phyloP scores from a whole-genome alignment of 768 basidiomycete species.

The Russula sp. region DNA sequence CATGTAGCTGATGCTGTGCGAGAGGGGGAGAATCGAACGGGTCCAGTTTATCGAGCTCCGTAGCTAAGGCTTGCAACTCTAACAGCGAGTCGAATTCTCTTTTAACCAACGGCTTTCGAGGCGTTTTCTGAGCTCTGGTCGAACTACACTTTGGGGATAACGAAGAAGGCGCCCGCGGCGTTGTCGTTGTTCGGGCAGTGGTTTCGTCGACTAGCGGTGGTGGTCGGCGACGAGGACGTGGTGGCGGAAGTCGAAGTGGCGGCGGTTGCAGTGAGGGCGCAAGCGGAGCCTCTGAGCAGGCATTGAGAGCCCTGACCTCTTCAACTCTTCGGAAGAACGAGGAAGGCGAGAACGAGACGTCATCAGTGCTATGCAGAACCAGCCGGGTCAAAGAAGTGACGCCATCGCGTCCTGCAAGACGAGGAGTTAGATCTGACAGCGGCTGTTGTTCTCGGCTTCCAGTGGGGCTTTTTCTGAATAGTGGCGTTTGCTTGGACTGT shows the following conservation, averaged over 20 bases:
- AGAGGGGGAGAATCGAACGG: constrained; percentile 1
- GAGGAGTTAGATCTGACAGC: neutral
- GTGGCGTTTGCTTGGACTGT: neutral
- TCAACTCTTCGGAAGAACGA: constrained; percentile 19
- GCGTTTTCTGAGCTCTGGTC: neutral
- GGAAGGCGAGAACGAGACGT: constrained; percentile 19
- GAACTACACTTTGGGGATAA: neutral
- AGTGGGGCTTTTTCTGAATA: neutral
- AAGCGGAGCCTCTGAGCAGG: neutral
- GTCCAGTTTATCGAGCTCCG: neutral
- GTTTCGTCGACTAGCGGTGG: constrained; percentile 9
- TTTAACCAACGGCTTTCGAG: neutral
- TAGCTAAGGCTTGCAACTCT: constrained; percentile 3
- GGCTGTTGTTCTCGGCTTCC: neutral
- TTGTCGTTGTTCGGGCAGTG: neutral
- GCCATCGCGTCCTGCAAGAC: neutral
- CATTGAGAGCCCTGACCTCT: neutral
- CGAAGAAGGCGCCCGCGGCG: neutral
- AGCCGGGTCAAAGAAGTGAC: constrained; percentile 14
- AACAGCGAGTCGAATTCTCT: constrained; percentile 1
- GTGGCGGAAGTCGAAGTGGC: neutral
- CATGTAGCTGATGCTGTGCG: neutral
- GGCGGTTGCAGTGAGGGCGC: neutral
- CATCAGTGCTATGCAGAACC: constrained; percentile 5
- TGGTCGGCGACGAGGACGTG: constrained; percentile 1